phyloP scores from a whole-genome alignment of 257 asterid genomes.

The Solanum ossicruentum region DNA sequence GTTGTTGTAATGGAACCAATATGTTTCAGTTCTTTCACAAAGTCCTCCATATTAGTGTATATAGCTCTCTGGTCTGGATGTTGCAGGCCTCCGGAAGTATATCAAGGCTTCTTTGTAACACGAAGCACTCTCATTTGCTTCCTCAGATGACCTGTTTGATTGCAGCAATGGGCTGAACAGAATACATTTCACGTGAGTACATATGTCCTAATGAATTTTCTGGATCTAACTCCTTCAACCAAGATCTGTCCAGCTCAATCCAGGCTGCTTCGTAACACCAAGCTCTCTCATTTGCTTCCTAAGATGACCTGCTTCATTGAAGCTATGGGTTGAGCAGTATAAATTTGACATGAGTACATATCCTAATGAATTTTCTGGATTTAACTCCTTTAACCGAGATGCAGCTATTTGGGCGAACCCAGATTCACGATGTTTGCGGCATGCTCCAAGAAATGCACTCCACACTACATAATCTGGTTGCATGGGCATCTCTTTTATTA shows the following conservation, averaged over 20 bases:
- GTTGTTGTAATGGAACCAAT: slow-evolving; percentile 20
- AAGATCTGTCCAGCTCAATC: slow-evolving; percentile 82
- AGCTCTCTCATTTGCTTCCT: slow-evolving; percentile 41
- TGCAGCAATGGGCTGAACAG: slow-evolving; percentile 32
- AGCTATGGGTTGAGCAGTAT: slow-evolving; percentile 36
- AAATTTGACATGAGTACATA: slow-evolving; percentile 55
- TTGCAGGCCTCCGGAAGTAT: slow-evolving; percentile 42
- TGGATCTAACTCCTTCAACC: slow-evolving; percentile 55
- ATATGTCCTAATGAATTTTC: slow-evolving; percentile 65
- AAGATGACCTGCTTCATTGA: slow-evolving; percentile 29
- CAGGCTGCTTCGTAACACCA: slow-evolving; percentile 62
- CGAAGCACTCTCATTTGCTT: slow-evolving; percentile 40
- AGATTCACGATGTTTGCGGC: slow-evolving; percentile 62
- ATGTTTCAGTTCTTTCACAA: slow-evolving; percentile 24
- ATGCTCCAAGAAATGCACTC: slow-evolving; percentile 85
- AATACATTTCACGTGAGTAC: slow-evolving; percentile 48
- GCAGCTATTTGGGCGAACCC: slow-evolving; percentile 45
- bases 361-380: slow-evolving; percentile 61
- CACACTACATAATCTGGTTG: slow-evolving; percentile 73
- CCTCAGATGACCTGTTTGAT: slow-evolving; percentile 35
- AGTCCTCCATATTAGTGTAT: slow-evolving; percentile 22
- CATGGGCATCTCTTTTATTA: slow-evolving; percentile 45
- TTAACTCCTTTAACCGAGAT: slow-evolving; percentile 46
- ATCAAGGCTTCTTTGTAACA: slow-evolving; percentile 59
- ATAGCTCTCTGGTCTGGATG: slow-evolving; percentile 47